Base-by-base conservation (phyloP, 176 grass and related monocot genomes). In the Alopecurus myosuroides region DNA sequence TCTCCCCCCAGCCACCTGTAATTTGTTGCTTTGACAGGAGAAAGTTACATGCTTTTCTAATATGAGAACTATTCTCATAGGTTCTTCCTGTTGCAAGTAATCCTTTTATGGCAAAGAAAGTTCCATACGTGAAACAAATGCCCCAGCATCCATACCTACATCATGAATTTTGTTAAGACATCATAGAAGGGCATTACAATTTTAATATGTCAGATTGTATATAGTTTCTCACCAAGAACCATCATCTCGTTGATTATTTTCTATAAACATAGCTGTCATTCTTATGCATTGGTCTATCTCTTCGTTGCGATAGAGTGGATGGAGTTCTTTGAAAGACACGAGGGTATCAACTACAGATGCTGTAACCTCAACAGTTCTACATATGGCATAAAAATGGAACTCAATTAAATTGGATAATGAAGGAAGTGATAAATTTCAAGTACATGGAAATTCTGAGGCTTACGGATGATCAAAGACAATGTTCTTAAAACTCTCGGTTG, bases 111-210 rank as follows among this genome's bases (percentile, higher is more conserved):
- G 67, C 77, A 17, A 90, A 90, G 12, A 84, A 86, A 44, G 62
- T 76, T 9, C 57, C 88, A 11, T 90, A 89, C 17, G 88, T 85
- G 19, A 81, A 89, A 14, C 88, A 89, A 41, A 89, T 9, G 33
- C 33, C 88, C 83, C 83, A 90, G 10, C 70, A 23, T n/a, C 88
- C 88, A 48, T 81, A 90, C 88, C 88, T 89, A 49, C 49, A 40
- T 20, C 15, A 49, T 31, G 77, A 57, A 63, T 50, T 11, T 51
- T 51, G 49, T 51, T 18, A 51, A 51, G 17, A 51, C 49, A 20
- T 19, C 49, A 51, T 6, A 51, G 7, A 17, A 7, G 5, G 15
- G 49, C 18, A 19, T 51, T 19, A 51, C 17, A 19, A 17, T 51
- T 57, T 25, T 11, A 57, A 25, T 4, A 8, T 57, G 40, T 17